Evolutionary conservation across 352 stramenopile genomes (phyloP).

Genomic region (Pythium utonaiense): DNA sequence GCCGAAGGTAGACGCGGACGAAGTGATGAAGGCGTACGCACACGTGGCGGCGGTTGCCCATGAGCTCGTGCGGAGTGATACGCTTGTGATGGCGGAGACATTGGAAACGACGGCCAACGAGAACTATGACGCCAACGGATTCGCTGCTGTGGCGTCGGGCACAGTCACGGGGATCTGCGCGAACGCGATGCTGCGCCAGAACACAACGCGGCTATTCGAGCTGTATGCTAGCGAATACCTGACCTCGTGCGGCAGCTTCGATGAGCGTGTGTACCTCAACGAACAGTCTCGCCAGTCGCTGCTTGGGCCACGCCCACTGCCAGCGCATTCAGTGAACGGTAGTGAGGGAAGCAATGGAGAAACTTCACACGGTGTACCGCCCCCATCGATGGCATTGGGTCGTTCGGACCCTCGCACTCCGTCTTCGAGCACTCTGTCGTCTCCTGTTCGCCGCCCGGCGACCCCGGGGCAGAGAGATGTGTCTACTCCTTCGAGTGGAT

Average conservation of each 20-base stretch:
- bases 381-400: background rate
- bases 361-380: conserved; percentile 14
- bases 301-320: conserved; percentile 20
- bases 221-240: conserved; percentile 18
- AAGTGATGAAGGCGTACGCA: conserved; percentile 19
- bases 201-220: conserved; percentile 24
- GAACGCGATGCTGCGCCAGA: conserved; percentile 14
- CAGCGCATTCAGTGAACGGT: background rate
- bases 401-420: conserved; percentile 5
- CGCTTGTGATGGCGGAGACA: background rate
- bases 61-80: conserved; percentile 17
- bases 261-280: conserved; percentile 31
- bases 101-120: background rate
- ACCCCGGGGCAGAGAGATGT: conserved; percentile 20
- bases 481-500: conserved; percentile 5
- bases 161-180: conserved; percentile 14
- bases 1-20: conserved; percentile 24
- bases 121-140: background rate
- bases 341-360: conserved; percentile 10
- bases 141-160: background rate
- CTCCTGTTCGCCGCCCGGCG: conserved; percentile 14
- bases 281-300: conserved; percentile 32
- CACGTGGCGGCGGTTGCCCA: conserved; percentile 9
- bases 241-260: conserved; percentile 22
- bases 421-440: conserved; percentile 14